Conservation (phyloP, 2,329 filamentous ascomycete genomes). For the Monosporascus sp. region DNA sequence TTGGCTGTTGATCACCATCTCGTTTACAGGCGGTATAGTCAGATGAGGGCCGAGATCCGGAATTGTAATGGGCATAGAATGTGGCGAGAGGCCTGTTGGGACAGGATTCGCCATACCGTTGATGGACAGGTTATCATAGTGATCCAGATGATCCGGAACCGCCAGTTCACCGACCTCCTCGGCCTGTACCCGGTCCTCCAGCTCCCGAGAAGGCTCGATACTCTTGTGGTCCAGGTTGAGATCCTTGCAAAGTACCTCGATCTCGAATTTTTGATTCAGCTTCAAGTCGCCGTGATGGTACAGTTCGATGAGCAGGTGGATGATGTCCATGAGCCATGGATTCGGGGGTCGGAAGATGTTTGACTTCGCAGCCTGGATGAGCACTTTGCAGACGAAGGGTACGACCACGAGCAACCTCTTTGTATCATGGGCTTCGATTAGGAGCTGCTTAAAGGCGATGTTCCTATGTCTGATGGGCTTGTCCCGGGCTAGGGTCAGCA, state of each 20-base stretch:
- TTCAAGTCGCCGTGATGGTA: constrained; percentile 93
- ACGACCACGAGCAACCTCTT: constrained; percentile 89
- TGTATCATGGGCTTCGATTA: constrained; percentile 89
- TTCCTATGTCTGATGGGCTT: constrained; percentile 95
- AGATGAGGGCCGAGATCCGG: constrained; percentile 79
- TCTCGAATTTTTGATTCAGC: constrained; percentile 96
- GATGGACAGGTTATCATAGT: constrained; percentile 77
- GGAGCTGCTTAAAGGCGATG: constrained; percentile 91
- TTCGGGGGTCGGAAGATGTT: constrained; percentile 92
- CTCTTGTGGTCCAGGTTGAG: constrained; percentile 87
- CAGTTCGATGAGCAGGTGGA: constrained; percentile 83
- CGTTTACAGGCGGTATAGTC: constrained; percentile 74
- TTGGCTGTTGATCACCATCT: constrained; percentile 67
- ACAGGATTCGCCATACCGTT: constrained; percentile 67
- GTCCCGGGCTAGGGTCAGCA: constrained; percentile 85
- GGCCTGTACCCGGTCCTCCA: constrained; percentile 66
- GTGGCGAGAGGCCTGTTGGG: constrained; percentile 69
- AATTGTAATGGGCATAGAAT: constrained; percentile 71
- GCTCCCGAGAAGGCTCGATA: constrained; percentile 81
- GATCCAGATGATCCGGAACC: constrained; percentile 64
- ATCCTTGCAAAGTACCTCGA: constrained; percentile 93
- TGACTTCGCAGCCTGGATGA: constrained; percentile 78
- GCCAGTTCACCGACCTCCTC: constrained; percentile 58
- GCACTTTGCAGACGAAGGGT: constrained; percentile 94
- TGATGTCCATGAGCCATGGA: constrained; percentile 96